A percentile compares a stretch with the other conserved stretches of the same genome.
Conservation (phyloP, 2,329 filamentous ascomycete species). For the Niveomyces coronatus region DNA sequence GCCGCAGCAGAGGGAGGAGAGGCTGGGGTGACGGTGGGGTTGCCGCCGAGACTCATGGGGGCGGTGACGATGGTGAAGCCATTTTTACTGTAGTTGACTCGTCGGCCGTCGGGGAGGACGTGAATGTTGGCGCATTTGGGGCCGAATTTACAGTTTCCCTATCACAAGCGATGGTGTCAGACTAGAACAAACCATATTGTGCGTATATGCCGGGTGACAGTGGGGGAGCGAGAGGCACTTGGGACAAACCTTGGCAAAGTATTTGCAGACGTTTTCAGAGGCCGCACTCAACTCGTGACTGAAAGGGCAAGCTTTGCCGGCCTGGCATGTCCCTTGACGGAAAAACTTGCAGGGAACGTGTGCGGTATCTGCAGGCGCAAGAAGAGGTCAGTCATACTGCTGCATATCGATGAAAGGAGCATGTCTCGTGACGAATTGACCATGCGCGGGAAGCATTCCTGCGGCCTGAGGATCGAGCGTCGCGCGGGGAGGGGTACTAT, state of each 20-base stretch:
- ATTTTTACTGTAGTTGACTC: slow-evolving; percentile 72
- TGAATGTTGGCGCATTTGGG: slow-evolving; percentile 96
- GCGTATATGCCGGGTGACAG: too few species aligned
- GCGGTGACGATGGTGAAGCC: slow-evolving; percentile 53
- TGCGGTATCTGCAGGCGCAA: slow-evolving; percentile 60
- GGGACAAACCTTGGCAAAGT: slow-evolving; percentile 81
- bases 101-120: slow-evolving; percentile 83
- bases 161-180: neutral
- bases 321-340: slow-evolving; percentile 89
- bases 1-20: slow-evolving; percentile 33
- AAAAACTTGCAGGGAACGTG: slow-evolving; percentile 99
- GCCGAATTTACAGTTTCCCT: slow-evolving; percentile 99
- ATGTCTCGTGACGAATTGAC: neutral
- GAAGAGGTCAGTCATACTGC: too few species aligned
- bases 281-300: slow-evolving; percentile 82
- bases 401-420: too few species aligned
- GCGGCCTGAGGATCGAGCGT: slow-evolving; percentile 15
- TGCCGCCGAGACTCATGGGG: slow-evolving; percentile 52
- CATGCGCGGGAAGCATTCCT: neutral
- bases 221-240: neutral
- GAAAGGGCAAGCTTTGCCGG: slow-evolving; percentile 91
- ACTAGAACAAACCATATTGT: too few species aligned
- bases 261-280: slow-evolving; percentile 90
- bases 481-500: neutral
- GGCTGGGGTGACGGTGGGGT: slow-evolving; percentile 41